Evolutionary conservation across 1,139 yeast species (phyloP).

Genomic region (Candida pseudoviswanathii): DNA sequence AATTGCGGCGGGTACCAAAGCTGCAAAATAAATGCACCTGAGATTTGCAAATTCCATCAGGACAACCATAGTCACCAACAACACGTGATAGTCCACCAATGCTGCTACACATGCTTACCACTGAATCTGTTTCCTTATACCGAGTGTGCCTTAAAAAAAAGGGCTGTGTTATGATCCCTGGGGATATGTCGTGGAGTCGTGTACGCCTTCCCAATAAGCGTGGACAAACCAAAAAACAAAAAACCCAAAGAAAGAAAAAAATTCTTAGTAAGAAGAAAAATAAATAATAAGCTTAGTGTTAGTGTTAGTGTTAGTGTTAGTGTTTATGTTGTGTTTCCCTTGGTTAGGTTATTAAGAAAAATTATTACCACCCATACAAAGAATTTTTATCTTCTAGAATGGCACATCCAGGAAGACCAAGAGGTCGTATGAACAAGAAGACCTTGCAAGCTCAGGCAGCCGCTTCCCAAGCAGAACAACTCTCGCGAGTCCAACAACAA

Average conservation of each 20-base stretch:
- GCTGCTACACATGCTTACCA: no score
- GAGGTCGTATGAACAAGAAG: slow-evolving; percentile 29
- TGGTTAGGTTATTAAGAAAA: not conserved
- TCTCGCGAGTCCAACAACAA: slow-evolving; percentile 16
- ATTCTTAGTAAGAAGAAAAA: not conserved
- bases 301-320: no score
- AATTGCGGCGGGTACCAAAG: no score
- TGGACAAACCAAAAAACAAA: not conserved
- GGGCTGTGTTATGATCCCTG: not conserved
- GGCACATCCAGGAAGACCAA: slow-evolving; percentile 47
- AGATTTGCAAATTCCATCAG: no score
- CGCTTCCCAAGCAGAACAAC: slow-evolving; percentile 14
- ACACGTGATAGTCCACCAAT: no score
- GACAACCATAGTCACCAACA: no score
- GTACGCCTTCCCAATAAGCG: not conserved
- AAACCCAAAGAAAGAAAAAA: not conserved
- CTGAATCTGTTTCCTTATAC: no score
- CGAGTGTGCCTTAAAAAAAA: no score
- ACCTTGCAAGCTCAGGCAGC: slow-evolving; percentile 18
- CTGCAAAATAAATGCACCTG: no score
- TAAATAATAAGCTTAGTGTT: not conserved
- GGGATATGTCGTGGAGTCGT: not conserved
- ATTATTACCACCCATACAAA: not conserved
- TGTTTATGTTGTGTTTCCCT: no score
- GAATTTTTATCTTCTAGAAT: slow-evolving; percentile 16